Conservation (phyloP, 352 stramenopile species). For the Pythium periplocum region DNA sequence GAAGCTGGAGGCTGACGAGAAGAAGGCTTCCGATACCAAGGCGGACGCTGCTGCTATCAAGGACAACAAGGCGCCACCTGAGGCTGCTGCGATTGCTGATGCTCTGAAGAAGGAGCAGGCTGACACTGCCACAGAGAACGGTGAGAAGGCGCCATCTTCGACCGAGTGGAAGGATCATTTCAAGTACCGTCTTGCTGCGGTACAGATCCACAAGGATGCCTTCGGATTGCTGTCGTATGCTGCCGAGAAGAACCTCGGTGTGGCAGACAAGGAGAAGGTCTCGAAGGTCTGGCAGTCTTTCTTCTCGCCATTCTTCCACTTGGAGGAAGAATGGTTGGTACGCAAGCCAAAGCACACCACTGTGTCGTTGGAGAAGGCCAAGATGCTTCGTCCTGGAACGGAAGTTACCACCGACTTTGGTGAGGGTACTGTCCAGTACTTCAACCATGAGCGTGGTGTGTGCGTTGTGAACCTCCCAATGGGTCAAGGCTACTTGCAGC, state of each 20-base stretch:
- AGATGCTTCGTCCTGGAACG: constrained; percentile 51
- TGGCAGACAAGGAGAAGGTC: constrained; percentile 81
- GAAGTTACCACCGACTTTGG: constrained; percentile 81
- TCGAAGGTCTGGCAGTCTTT: constrained; percentile 80
- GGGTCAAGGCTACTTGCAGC: constrained; percentile 69
- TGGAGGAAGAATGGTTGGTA: constrained; percentile 80
- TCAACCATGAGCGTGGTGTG: constrained; percentile 53
- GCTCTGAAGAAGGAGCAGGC: constrained; percentile 57
- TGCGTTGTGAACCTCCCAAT: constrained; percentile 66
- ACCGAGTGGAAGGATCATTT: constrained; percentile 66
- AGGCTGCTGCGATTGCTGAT: constrained; percentile 53
- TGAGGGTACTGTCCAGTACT: constrained; percentile 75
- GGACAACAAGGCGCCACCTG: constrained; percentile 28
- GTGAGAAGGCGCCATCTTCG: background rate
- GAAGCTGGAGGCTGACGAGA: constrained; percentile 65
- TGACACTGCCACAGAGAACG: constrained; percentile 7
- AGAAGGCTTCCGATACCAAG: constrained; percentile 25
- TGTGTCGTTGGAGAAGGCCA: constrained; percentile 60
- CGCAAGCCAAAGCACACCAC: constrained; percentile 67
- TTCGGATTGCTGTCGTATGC: constrained; percentile 76
- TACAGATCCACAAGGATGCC: constrained; percentile 82
- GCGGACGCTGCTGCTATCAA: constrained; percentile 16
- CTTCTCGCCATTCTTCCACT: constrained; percentile 83
- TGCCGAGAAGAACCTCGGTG: constrained; percentile 75
- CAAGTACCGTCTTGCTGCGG: constrained; percentile 60